Conservation (phyloP, 352 stramenopile species). For the Phytophthora quininea region DNA sequence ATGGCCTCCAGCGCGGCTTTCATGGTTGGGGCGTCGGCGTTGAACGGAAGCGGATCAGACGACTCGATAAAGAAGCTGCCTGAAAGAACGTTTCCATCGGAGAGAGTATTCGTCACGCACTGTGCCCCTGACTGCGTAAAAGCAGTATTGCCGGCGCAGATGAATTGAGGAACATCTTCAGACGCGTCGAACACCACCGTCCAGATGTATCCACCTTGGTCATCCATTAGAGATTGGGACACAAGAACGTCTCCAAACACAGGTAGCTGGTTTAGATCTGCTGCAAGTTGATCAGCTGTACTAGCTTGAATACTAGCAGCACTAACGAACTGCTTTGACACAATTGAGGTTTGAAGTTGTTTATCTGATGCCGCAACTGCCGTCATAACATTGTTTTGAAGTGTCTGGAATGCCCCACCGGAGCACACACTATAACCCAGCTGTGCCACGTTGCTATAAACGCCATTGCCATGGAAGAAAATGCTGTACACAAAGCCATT, state of each 20-base stretch:
- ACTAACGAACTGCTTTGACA: conserved; percentile 63
- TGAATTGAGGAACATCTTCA: conserved; percentile 64
- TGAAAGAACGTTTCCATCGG: conserved; percentile 75
- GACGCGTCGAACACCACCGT: conserved; percentile 68
- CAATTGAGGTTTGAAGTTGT: conserved; percentile 39
- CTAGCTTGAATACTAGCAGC: conserved; percentile 37
- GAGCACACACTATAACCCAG: conserved; percentile 40
- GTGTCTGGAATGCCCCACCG: conserved; percentile 53
- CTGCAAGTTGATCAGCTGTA: conserved; percentile 41
- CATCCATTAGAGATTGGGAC: conserved; percentile 65
- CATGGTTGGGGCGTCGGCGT: conserved; percentile 51
- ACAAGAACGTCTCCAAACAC: conserved; percentile 69
- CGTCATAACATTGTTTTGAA: conserved; percentile 68
- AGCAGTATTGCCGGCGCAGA: conserved; percentile 50
- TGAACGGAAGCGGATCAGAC: conserved; percentile 59
- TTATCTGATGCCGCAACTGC: conserved; percentile 33
- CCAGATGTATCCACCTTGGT: conserved; percentile 77
- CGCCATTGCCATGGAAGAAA: conserved; percentile 82
- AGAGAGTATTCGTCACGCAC: conserved; percentile 69
- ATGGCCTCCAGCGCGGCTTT: conserved; percentile 64
- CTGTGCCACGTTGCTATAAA: conserved; percentile 38
- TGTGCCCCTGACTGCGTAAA: conserved; percentile 39
- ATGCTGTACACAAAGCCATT: conserved; percentile 77
- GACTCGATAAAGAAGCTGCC: conserved; percentile 76
- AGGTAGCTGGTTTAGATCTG: conserved; percentile 56